A percentile compares a stretch with the other conserved stretches of the same genome.
These are phyloP conservation scores for Gliomastix tumulicola DNA, from an alignment of 2,329 filamentous ascomycete species.

Conservation along the genomic window DNA sequence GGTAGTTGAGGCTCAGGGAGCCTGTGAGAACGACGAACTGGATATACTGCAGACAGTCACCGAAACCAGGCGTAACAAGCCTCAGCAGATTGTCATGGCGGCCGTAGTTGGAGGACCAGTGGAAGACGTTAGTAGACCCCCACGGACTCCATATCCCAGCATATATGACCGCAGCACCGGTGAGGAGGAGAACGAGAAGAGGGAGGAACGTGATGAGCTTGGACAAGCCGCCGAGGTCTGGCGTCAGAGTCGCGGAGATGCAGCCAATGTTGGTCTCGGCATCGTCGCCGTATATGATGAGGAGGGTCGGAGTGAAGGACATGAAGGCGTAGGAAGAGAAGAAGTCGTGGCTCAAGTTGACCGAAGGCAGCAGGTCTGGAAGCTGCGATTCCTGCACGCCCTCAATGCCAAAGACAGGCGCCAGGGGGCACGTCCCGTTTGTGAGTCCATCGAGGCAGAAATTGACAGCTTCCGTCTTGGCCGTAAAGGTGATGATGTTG, in stretches of 20 bases:
- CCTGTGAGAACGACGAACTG: slow-evolving; percentile 88
- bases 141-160: slow-evolving; percentile 88
- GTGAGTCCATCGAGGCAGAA: slow-evolving; percentile 60
- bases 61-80: slow-evolving; percentile 91
- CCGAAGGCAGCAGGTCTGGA: slow-evolving; percentile 54
- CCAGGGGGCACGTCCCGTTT: slow-evolving; percentile 67
- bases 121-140: slow-evolving; percentile 84
- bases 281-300: slow-evolving; percentile 67
- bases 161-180: slow-evolving; percentile 74
- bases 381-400: slow-evolving; percentile 24
- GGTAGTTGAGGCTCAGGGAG: slow-evolving; percentile 80
- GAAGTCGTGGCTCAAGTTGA: slow-evolving; percentile 69
- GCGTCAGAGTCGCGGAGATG: slow-evolving; percentile 75
- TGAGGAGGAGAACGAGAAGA: slow-evolving; percentile 68
- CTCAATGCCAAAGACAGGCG: slow-evolving; percentile 56
- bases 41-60: slow-evolving; percentile 93
- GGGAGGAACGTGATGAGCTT: slow-evolving; percentile 70
- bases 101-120: slow-evolving; percentile 97
- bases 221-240: slow-evolving; percentile 67
- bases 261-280: slow-evolving; percentile 64
- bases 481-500: slow-evolving; percentile 70
- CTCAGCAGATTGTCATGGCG: slow-evolving; percentile 86
- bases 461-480: slow-evolving; percentile 45
- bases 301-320: slow-evolving; percentile 67
- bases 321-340: slow-evolving; percentile 79